phyloP scores from a whole-genome alignment of 495 filamentous ascomycete genomes.

The Podospora australis region DNA sequence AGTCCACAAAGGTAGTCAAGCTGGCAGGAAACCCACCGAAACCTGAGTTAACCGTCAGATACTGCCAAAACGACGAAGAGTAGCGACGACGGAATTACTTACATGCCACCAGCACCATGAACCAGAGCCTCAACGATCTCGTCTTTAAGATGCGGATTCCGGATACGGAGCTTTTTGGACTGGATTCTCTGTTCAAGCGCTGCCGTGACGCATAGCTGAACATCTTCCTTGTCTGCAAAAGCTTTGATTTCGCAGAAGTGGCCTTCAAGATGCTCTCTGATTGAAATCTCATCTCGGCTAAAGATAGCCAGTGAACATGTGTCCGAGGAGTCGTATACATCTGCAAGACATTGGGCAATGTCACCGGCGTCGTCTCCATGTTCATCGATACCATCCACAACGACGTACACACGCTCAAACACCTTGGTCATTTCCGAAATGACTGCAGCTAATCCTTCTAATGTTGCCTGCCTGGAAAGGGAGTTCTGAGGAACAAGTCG shows the following conservation, averaged over 20 bases:
- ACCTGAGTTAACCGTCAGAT: no score
- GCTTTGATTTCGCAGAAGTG: constrained; percentile 18
- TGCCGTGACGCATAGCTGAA: constrained; percentile 23
- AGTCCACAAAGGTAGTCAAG: constrained; percentile 32
- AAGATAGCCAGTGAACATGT: constrained; percentile 21
- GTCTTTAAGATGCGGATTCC: constrained; percentile 15
- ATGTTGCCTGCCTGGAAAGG: not conserved
- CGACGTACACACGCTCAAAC: constrained; percentile 19
- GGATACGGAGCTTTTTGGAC: not conserved
- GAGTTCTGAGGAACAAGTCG: constrained; percentile 9
- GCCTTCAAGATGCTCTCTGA: constrained; percentile 12
- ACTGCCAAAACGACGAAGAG: no score
- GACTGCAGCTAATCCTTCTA: constrained; percentile 7
- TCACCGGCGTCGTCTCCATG: constrained; percentile 11
- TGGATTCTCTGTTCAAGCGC: not conserved
- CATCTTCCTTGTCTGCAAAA: constrained; percentile 23
- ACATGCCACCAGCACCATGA: constrained; percentile 21
- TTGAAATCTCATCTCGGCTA: constrained; percentile 21
- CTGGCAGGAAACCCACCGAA: constrained; percentile 37
- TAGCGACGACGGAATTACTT: no score
- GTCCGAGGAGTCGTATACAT: constrained; percentile 7
- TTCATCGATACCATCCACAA: constrained; percentile 32
- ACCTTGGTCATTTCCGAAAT: constrained; percentile 16
- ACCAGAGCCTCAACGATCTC: not conserved
- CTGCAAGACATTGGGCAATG: constrained; percentile 10